phyloP scores from a whole-genome alignment of 2,329 filamentous ascomycete species.

The Pseudocercospora macadamiae region DNA sequence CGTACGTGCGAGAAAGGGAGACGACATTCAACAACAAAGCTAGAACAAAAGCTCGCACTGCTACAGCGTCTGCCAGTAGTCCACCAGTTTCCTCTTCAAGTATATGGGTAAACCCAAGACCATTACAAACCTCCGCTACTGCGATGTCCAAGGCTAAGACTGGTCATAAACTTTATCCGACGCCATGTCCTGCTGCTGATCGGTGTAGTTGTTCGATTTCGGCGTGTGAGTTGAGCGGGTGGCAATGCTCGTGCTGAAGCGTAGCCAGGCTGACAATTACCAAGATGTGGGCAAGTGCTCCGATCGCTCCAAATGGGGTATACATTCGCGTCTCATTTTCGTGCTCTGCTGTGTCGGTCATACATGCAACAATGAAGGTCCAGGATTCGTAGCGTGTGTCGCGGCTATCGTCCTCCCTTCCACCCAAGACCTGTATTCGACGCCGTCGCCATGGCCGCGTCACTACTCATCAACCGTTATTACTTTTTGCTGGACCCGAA shows the following conservation, averaged over 20 bases:
- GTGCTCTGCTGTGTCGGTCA: constrained; percentile 7
- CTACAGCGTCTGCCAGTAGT: constrained; percentile 4
- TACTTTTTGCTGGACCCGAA: constrained; percentile 13
- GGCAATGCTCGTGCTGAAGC: not conserved
- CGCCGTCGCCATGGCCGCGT: constrained; percentile 3
- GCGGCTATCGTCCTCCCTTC: constrained; percentile 6
- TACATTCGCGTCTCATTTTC: constrained; percentile 3
- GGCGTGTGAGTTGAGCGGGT: not conserved
- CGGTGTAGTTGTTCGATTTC: not conserved
- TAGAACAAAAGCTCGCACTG: constrained; percentile 8
- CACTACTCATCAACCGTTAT: constrained; percentile 5
- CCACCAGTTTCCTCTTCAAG: not conserved
- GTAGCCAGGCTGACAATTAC: not conserved
- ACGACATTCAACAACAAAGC: constrained; percentile 11
- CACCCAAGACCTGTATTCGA: constrained; percentile 5
- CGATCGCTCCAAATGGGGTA: constrained; percentile 4
- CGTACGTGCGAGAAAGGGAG: constrained; percentile 6
- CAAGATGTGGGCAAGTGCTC: not conserved
- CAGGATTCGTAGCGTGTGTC: not conserved
- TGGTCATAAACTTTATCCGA: constrained; percentile 11
- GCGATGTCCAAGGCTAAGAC: constrained; percentile 10
- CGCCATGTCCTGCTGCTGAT: constrained; percentile 9
- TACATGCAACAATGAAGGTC: constrained; percentile 10
- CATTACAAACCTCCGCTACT: constrained; percentile 17
- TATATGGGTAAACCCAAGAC: constrained; percentile 2